These are phyloP conservation scores for Colletotrichum neosansevieriae DNA, from an alignment of 2,329 filamentous ascomycete genomes.

Conservation along the genomic window DNA sequence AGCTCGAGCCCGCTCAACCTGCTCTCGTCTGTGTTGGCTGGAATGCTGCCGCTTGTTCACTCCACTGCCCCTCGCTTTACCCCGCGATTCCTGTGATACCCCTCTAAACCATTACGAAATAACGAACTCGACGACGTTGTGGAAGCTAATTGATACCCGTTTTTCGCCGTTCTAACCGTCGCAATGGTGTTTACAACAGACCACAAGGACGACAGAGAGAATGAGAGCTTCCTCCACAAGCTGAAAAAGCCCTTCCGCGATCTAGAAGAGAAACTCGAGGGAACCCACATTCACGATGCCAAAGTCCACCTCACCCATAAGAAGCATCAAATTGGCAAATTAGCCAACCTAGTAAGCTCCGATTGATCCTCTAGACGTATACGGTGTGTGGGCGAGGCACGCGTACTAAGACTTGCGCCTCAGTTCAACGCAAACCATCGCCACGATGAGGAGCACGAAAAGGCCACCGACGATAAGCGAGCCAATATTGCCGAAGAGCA, in stretches of 20 bases:
- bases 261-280: slow-evolving; percentile 65
- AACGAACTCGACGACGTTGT: slow-evolving; percentile 15
- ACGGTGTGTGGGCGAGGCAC: slow-evolving; percentile 7
- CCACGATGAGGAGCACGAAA: slow-evolving; percentile 93
- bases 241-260: slow-evolving; percentile 62
- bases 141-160: slow-evolving; percentile 15
- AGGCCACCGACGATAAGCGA: slow-evolving; percentile 85
- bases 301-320: slow-evolving; percentile 70
- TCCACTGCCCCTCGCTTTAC: slow-evolving; percentile 16
- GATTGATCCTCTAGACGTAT: not conserved
- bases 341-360: slow-evolving; percentile 67
- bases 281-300: slow-evolving; percentile 66
- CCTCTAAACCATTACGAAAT: slow-evolving; percentile 15
- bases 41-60: slow-evolving; percentile 23
- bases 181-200: slow-evolving; percentile 35
- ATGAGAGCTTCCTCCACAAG: slow-evolving; percentile 57
- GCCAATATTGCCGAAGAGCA: slow-evolving; percentile 77
- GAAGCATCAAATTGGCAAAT: slow-evolving; percentile 75
- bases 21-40: slow-evolving; percentile 13
- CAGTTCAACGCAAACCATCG: slow-evolving; percentile 88
- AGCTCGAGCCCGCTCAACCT: slow-evolving; percentile 1
- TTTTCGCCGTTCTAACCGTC: not conserved
- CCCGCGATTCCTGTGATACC: slow-evolving; percentile 29
- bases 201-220: slow-evolving; percentile 43
- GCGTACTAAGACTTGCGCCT: slow-evolving; percentile 16